Percentiles rank a stretch among this genome's conserved stretches.
These are phyloP conservation scores for Leccinum truebloodii DNA, from an alignment of 768 basidiomycete genomes.

Conservation along the genomic window DNA sequence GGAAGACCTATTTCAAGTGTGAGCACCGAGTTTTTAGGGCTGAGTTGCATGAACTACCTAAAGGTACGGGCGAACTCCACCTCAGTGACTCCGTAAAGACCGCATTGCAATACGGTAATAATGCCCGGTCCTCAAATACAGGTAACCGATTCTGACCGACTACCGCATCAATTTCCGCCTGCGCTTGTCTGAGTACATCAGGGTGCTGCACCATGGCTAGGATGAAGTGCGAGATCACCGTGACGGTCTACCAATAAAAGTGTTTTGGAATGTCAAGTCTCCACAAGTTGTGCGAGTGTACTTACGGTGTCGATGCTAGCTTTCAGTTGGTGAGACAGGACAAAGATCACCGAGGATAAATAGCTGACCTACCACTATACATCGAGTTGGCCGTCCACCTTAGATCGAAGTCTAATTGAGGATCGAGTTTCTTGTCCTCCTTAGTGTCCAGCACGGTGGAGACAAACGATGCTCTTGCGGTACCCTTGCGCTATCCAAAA, in stretches of 20 bases:
- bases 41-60: slow-evolving; percentile 41
- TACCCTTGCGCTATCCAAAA: slow-evolving; percentile 35
- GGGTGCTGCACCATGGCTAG: slow-evolving; percentile 68
- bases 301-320: slow-evolving; percentile 65
- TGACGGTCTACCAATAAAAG: slow-evolving; percentile 46
- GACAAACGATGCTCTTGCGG: slow-evolving; percentile 41
- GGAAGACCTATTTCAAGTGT: slow-evolving; percentile 49
- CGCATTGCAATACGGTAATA: slow-evolving; percentile 59
- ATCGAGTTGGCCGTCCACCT: slow-evolving; percentile 86
- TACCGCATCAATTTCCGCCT: slow-evolving; percentile 64
- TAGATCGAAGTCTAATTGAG: slow-evolving; percentile 60
- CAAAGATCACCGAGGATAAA: not conserved
- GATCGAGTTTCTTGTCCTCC: slow-evolving; percentile 10
- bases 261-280: not conserved
- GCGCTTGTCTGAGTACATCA: slow-evolving; percentile 54
- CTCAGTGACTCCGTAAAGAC: slow-evolving; percentile 56
- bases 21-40: not conserved
- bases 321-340: not conserved
- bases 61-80: slow-evolving; percentile 58
- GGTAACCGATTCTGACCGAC: slow-evolving; percentile 51
- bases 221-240: slow-evolving; percentile 54
- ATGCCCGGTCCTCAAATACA: slow-evolving; percentile 52
- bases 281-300: not conserved
- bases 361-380: slow-evolving; percentile 47
- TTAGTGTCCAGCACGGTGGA: slow-evolving; percentile 51